Percentiles rank a stretch among this genome's conserved stretches.
These are phyloP conservation scores for Diaporthe sp. DNA, from an alignment of 2,329 filamentous ascomycete species.

Conservation along the genomic window DNA sequence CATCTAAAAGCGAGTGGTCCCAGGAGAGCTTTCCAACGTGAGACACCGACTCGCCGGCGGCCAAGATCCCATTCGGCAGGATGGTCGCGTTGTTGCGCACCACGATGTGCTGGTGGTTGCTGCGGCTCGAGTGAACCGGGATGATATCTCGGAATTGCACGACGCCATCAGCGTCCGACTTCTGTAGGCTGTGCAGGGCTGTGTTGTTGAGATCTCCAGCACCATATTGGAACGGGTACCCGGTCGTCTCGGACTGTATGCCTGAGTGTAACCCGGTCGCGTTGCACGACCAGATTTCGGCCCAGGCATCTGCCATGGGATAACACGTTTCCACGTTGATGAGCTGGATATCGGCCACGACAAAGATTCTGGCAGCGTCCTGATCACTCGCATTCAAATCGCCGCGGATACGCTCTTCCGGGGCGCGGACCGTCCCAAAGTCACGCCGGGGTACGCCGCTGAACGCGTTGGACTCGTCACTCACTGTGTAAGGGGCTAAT, in stretches of 20 bases:
- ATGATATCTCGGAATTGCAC: slow-evolving; percentile 57
- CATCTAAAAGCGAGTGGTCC: slow-evolving; percentile 65
- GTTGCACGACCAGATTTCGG: slow-evolving; percentile 48
- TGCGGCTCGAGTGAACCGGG: slow-evolving; percentile 57
- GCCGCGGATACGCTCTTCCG: slow-evolving; percentile 51
- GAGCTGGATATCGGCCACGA: slow-evolving; percentile 56
- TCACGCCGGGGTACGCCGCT: slow-evolving; percentile 48
- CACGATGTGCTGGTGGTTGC: slow-evolving; percentile 54
- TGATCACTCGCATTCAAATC: slow-evolving; percentile 51
- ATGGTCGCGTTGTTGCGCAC: slow-evolving; percentile 46
- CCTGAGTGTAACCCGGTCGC: slow-evolving; percentile 57
- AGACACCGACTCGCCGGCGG: slow-evolving; percentile 61
- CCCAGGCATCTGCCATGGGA: slow-evolving; percentile 41
- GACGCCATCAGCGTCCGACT: slow-evolving; percentile 55
- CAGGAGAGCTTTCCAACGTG: slow-evolving; percentile 74
- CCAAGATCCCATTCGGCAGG: slow-evolving; percentile 62
- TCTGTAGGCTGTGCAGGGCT: slow-evolving; percentile 58
- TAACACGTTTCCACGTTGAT: slow-evolving; percentile 57
- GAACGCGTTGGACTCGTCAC: slow-evolving; percentile 28
- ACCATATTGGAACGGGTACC: slow-evolving; percentile 35
- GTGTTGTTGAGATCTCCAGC: slow-evolving; percentile 54
- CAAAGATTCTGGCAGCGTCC: slow-evolving; percentile 54
- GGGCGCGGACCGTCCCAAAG: slow-evolving; percentile 51
- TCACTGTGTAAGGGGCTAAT: slow-evolving; percentile 18
- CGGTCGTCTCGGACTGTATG: slow-evolving; percentile 47